Evolutionary conservation across 23 red algal genomes (phyloP), one percentile per base, ranked within the genome.

Genomic region (Gracilaria domingensis): DNA sequence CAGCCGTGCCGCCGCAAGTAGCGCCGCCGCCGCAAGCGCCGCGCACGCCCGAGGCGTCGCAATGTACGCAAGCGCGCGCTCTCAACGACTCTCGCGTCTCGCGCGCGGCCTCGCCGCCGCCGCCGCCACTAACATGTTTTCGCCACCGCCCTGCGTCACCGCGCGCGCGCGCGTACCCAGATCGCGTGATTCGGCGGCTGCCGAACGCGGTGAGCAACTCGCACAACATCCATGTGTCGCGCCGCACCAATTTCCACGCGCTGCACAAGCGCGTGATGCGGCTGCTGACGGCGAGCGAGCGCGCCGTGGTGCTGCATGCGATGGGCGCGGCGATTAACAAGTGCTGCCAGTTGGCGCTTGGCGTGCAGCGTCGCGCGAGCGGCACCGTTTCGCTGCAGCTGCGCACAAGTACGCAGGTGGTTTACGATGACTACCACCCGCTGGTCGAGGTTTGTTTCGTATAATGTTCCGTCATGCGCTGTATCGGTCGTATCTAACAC

Each of bases 301-400:
- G 39, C 79, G n/a, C 79, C 9, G 67, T 88, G 21, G 12, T 33
- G 71, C 29, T 88, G 21, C 70, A 88, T 34, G 84, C 66, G 9
- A 77, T 88, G 84, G 84, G 84, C 36, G 84, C 84, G 13, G 84
- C 84, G 16, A 88, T 88, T 25, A 17, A n/a, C 13, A 54, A 58
- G 40, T 88, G 66, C 34, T 88, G 84, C 66, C 45, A 75, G 47
- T 9, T 88, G 3, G 69, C 66, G 34, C 70, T 88, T 12, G 84
- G 45, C 36, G 28, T 88, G 17, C 84, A 78, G 54, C 51, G 54
- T 12, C 23, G 37, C 30, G 33, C 20, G 50, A 23, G 40, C 16
- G 40, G 11, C 30, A 18, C 28, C 20, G 61, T 45, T 28, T n/a
- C n/a, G 39, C 49, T 45, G 25, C 14, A 36, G 38, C 37, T 76